These are phyloP conservation scores for Pezicula rhizophila DNA, from an alignment of 2,329 filamentous ascomycete genomes.

Conservation along the genomic window DNA sequence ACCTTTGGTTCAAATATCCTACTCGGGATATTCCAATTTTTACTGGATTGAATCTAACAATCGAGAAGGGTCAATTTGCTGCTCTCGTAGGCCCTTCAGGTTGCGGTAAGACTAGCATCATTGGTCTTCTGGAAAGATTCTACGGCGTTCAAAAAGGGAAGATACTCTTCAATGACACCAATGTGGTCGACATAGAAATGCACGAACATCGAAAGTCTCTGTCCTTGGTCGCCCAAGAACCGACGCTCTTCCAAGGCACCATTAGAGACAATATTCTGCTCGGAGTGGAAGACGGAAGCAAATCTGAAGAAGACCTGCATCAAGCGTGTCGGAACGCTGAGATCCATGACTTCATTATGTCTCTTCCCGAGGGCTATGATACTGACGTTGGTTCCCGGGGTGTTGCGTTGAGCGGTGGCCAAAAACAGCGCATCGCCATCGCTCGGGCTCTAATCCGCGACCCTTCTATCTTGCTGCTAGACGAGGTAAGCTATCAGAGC, in stretches of 20 bases:
- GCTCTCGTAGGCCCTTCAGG: conserved; percentile 64
- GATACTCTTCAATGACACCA: conserved; percentile 57
- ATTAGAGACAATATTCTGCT: conserved; percentile 66
- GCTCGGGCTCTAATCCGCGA: conserved; percentile 47
- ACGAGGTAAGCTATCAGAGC: conserved; percentile 35
- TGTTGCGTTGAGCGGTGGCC: conserved; percentile 44
- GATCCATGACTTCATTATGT: conserved; percentile 46
- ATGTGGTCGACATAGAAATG: conserved; percentile 54
- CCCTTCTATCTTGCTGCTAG: conserved; percentile 47
- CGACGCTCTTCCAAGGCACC: conserved; percentile 56
- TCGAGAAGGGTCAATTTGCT: conserved; percentile 63
- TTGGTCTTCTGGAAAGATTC: conserved; percentile 56
- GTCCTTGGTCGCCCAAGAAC: conserved; percentile 69
- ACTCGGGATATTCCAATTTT: conserved; percentile 52
- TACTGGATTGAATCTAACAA: conserved; percentile 54
- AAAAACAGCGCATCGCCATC: conserved; percentile 50
- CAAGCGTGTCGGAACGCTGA: conserved; percentile 46
- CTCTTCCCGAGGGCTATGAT: conserved; percentile 43
- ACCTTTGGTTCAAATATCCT: conserved; percentile 56
- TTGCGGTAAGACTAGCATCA: conserved; percentile 66
- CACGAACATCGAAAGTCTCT: conserved; percentile 57
- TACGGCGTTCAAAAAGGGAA: conserved; percentile 61
- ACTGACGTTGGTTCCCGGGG: conserved; percentile 43
- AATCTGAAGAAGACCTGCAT: conserved; percentile 34
- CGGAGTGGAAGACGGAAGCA: conserved; percentile 41